These are phyloP conservation scores for Pisolithus orientalis DNA, from an alignment of 768 basidiomycete species.

Conservation along the genomic window DNA sequence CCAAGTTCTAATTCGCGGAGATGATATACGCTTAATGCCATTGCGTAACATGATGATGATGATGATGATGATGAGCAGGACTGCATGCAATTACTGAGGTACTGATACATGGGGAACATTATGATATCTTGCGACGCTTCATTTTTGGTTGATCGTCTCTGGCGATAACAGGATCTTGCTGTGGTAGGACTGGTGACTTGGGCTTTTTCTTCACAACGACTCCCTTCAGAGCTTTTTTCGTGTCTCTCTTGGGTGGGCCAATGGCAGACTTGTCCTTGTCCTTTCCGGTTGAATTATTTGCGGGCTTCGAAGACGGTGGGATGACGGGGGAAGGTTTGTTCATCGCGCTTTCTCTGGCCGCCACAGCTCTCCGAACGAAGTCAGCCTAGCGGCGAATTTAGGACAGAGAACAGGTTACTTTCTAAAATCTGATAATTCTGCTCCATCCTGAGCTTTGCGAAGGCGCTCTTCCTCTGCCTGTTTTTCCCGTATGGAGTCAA, in stretches of 20 bases:
- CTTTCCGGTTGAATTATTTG: conserved; percentile 16
- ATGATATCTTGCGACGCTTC: conserved; percentile 53
- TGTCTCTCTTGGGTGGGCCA: conserved; percentile 50
- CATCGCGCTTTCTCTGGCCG: conserved; percentile 54
- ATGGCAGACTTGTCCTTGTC: conserved; percentile 23
- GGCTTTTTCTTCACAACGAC: conserved; percentile 74
- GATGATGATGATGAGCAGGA: neutral
- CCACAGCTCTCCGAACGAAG: conserved; percentile 48
- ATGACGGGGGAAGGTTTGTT: conserved; percentile 33
- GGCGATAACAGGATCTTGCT: conserved; percentile 17
- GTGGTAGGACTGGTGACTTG: conserved; percentile 30
- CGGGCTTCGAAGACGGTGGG: conserved; percentile 26
- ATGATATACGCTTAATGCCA: conserved; percentile 2
- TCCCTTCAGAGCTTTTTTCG: conserved; percentile 67
- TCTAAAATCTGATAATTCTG: conserved; percentile 73
- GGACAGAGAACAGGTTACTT: conserved; percentile 42
- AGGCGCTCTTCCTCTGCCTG: conserved; percentile 71
- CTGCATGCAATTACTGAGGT: neutral
- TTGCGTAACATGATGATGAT: neutral
- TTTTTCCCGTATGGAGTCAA: conserved; percentile 74
- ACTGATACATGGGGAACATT: conserved; percentile 9
- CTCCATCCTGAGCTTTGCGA: conserved; percentile 68
- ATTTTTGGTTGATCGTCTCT: conserved; percentile 32
- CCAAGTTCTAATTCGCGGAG: conserved; percentile 35
- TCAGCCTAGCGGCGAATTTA: conserved; percentile 7